Conservation (phyloP, 768 basidiomycete species). For the Leccinum boreale region DNA sequence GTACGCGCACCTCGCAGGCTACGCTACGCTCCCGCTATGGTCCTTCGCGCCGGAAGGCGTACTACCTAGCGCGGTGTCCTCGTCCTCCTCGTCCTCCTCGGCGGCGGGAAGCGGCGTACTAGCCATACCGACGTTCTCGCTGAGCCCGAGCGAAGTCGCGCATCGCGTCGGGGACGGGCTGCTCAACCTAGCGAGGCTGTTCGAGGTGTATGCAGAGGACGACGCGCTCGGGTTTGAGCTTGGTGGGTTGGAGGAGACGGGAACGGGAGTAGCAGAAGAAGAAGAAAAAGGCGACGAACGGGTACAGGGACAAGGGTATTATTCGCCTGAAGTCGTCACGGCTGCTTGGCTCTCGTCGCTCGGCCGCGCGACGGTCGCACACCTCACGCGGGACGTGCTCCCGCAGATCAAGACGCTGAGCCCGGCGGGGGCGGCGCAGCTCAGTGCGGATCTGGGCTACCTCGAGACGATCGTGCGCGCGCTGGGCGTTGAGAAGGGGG, state of each 20-base stretch:
- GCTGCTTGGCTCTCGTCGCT: constrained; percentile 91
- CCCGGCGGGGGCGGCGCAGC: constrained; percentile 70
- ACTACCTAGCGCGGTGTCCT: constrained; percentile 29
- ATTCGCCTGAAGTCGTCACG: constrained; percentile 75
- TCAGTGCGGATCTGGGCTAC: constrained; percentile 85
- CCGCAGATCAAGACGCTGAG: constrained; percentile 68
- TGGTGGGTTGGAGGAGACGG: constrained; percentile 50
- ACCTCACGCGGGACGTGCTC: constrained; percentile 68
- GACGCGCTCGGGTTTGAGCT: constrained; percentile 88
- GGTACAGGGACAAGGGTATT: constrained; percentile 22
- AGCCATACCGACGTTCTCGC: constrained; percentile 84
- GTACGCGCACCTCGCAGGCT: constrained; percentile 64
- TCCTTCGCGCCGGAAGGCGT: constrained; percentile 35
- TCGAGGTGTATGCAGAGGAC: constrained; percentile 92
- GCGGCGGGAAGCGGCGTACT: constrained; percentile 11
- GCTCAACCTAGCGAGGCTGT: constrained; percentile 86
- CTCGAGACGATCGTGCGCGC: constrained; percentile 87
- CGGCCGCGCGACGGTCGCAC: constrained; percentile 72
- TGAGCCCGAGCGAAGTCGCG: constrained; percentile 86
- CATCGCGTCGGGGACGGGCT: constrained; percentile 92
- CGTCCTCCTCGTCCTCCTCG: not conserved
- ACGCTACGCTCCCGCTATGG: constrained; percentile 72
- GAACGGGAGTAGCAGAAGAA: constrained; percentile 12
- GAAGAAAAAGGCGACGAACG: not conserved
- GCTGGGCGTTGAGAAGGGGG: constrained; percentile 82